A percentile compares a stretch with the other conserved stretches of the same genome.
Evolutionary conservation across 257 asterid genomes (phyloP).

Genomic region (Misopates orontium): DNA sequence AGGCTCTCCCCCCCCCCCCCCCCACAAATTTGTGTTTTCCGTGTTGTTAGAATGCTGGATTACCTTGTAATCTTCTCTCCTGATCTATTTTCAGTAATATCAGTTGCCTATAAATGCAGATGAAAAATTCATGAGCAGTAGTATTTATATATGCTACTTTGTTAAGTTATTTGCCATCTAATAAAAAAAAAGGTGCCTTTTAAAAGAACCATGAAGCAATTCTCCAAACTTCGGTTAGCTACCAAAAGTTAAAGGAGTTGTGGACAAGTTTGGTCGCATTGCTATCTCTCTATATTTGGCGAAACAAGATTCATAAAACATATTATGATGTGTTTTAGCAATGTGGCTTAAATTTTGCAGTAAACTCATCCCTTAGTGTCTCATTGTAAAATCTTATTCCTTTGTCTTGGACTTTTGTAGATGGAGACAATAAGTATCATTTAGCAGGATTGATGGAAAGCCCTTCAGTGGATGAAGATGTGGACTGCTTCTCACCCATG

Average conservation of each 20-base stretch:
- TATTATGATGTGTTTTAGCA: neutral
- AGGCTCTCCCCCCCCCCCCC: constrained; percentile 18
- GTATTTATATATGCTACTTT: neutral
- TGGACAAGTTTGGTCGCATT: constrained; percentile 3
- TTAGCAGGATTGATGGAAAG: constrained; percentile 96
- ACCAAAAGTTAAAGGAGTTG: neutral
- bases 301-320: neutral
- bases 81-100: constrained; percentile 15
- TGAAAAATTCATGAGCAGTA: neutral
- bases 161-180: neutral
- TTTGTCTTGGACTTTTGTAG: constrained; percentile 40
- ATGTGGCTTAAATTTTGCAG: constrained; percentile 14
- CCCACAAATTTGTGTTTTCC: constrained; percentile 7
- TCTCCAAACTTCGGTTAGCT: neutral
- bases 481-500: constrained; percentile 96
- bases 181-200: neutral
- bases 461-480: constrained; percentile 93
- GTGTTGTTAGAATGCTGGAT: constrained; percentile 4
- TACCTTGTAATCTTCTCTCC: constrained; percentile 1
- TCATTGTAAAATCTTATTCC: constrained; percentile 16
- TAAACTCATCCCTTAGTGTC: constrained; percentile 15
- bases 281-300: constrained; percentile 7
- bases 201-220: neutral
- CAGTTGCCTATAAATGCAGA: constrained; percentile 3
- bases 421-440: constrained; percentile 79